phyloP scores from a whole-genome alignment of 805 yeast species.

The Ogataea nonfermentans region DNA sequence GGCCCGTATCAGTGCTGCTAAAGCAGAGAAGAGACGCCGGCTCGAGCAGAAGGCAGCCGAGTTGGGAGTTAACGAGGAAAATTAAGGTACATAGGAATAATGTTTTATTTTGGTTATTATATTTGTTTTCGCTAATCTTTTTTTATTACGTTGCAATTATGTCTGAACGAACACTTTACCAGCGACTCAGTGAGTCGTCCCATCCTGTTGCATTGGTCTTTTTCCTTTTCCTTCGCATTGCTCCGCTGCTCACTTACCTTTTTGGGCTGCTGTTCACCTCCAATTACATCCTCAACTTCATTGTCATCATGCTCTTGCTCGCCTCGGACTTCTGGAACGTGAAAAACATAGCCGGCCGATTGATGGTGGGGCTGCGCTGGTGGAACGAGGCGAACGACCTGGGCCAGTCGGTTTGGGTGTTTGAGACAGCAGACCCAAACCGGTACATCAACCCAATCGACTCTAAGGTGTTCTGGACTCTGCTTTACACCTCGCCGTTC shows the following conservation, averaged over 20 bases:
- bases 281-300: conserved; percentile 73
- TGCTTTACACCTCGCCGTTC: conserved; percentile 71
- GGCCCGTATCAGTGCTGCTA: conserved; percentile 78
- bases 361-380: conserved; percentile 91
- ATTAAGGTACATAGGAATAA: conserved; percentile 33
- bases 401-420: conserved; percentile 80
- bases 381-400: conserved; percentile 81
- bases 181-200: conserved; percentile 62
- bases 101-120: conserved; percentile 5
- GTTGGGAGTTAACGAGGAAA: conserved; percentile 61
- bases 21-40: conserved; percentile 67
- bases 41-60: conserved; percentile 69
- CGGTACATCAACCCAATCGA: conserved; percentile 85
- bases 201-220: conserved; percentile 78
- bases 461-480: conserved; percentile 82
- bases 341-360: conserved; percentile 86
- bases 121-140: background rate
- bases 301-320: conserved; percentile 66
- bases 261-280: conserved; percentile 70
- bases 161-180: conserved; percentile 37
- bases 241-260: conserved; percentile 63
- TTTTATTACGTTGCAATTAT: conserved; percentile 7
- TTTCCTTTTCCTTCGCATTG: conserved; percentile 59
- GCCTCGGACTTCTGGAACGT: conserved; percentile 94
- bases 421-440: conserved; percentile 76